Evolutionary conservation across 2,329 filamentous ascomycete species (phyloP).

Genomic region (Neopestalotiopsis rosae): DNA sequence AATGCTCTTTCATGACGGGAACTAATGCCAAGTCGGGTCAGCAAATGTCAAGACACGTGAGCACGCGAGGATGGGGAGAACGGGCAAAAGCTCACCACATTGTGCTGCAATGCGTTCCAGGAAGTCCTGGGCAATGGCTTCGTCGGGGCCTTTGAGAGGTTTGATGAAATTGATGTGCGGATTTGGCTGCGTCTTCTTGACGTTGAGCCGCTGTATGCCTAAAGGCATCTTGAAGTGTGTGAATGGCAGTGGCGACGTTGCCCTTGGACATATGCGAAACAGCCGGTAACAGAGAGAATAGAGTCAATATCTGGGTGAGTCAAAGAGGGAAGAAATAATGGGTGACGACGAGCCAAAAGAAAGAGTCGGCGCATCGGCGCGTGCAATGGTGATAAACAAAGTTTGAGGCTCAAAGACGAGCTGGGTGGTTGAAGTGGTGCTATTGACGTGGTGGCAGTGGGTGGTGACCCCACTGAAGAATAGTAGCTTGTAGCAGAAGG

Average conservation of each 20-base stretch:
- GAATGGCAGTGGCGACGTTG: too few species aligned
- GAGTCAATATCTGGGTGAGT: background rate
- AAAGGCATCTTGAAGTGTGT: constrained; percentile 67
- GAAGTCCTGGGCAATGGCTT: constrained; percentile 70
- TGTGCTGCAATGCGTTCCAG: constrained; percentile 80
- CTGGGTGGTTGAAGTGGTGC: background rate
- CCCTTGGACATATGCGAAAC: too few species aligned
- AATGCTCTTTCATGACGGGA: constrained; percentile 72
- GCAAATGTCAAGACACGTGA: background rate
- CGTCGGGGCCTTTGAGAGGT: constrained; percentile 69
- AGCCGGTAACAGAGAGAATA: too few species aligned
- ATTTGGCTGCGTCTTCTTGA: constrained; percentile 76
- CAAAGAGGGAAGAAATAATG: background rate
- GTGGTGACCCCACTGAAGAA: background rate
- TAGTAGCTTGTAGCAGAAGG: background rate
- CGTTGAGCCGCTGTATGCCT: constrained; percentile 80
- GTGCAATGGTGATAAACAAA: background rate
- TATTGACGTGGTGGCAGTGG: background rate
- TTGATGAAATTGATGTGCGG: constrained; percentile 85
- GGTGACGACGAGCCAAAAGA: background rate
- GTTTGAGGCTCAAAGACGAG: background rate
- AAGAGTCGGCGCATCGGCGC: background rate
- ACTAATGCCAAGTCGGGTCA: constrained; percentile 40
- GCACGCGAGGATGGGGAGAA: background rate
- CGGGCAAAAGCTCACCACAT: constrained; percentile 58